Evolutionary conservation across 257 asterid genomes (phyloP), one percentile per base, ranked within the genome.

Genomic region (Nicotiana tabacum): DNA sequence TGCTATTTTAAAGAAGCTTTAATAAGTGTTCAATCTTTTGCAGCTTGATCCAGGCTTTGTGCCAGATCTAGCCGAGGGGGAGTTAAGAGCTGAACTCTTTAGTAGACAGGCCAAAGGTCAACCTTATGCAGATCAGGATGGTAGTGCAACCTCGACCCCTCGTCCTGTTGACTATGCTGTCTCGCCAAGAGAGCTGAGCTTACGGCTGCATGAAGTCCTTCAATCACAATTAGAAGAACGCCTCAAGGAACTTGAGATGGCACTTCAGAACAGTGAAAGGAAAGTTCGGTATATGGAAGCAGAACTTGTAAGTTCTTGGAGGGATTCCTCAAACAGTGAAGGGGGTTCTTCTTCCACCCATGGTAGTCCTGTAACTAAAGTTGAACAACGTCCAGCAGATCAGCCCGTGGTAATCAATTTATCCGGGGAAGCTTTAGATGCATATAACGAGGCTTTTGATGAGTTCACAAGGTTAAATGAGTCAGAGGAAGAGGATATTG

Each of bases 171-270:
- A 87, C 77, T 91, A 93, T 81, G 89, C 98, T 0, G 91, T 96
- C 82, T 94, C 96, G 60, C 98, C 99, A 1, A 86, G 86, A 87
- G 98, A 94, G 85, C 90, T 96, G 77, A 92, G 95, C 78, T 86
- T 93, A 84, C 90, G 96, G 35, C 86, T 96, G 80, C 98, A 96
- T 68, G 93, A 93, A 91, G 91, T 94, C 81, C 85, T 96, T 85
- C 95, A 93, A 87, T 91, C 97, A 64, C 90, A 95, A 85, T 86
- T 96, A 8, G 93, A 94, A 83, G 90, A 88, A 72, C 96, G 97
- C 4, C 77, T 93, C 6, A 85, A 84, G 86, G 97, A 96, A 86
- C 99, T 96, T 30, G 98, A 96, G 89, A 84, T 78, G 65, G 97
- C 91, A 9, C 92, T 96, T 70, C 84, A 88, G 81, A 88, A 87